phyloP scores from a whole-genome alignment of 768 basidiomycete genomes.

The Asterophora lycoperdoides region DNA sequence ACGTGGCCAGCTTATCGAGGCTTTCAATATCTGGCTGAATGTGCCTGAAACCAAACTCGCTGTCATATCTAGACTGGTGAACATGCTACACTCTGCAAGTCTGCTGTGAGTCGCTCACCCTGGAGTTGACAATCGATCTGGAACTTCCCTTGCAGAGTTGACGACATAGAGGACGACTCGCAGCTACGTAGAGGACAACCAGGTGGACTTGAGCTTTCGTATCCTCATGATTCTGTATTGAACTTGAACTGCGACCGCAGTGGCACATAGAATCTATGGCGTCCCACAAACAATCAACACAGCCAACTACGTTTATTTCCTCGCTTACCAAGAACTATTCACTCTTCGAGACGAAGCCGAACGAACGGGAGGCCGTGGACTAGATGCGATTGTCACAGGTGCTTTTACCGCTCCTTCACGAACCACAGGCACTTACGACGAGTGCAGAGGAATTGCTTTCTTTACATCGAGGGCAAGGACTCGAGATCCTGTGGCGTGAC shows the following conservation, averaged over 20 bases:
- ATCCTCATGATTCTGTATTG: too few species aligned
- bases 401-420: neutral
- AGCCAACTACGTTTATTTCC: constrained; percentile 96
- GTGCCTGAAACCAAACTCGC: constrained; percentile 70
- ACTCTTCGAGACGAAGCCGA: constrained; percentile 37
- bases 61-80: constrained; percentile 77
- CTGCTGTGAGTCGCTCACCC: constrained; percentile 57
- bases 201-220: constrained; percentile 32
- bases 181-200: constrained; percentile 84
- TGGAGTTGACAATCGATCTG: neutral
- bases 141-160: constrained; percentile 52
- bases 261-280: constrained; percentile 95
- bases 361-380: constrained; percentile 33
- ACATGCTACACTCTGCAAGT: constrained; percentile 93
- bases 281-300: constrained; percentile 96
- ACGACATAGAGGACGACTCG: constrained; percentile 92
- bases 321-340: constrained; percentile 84
- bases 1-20: constrained; percentile 79
- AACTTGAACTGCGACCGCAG: constrained; percentile 30
- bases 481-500: constrained; percentile 94
- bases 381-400: constrained; percentile 78
- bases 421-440: neutral
- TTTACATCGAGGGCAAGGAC: constrained; percentile 93
- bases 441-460: constrained; percentile 60
- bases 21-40: constrained; percentile 90